These are phyloP conservation scores for Corymbia calophylla DNA, from an alignment of 441 rosid species.

Conservation along the genomic window DNA sequence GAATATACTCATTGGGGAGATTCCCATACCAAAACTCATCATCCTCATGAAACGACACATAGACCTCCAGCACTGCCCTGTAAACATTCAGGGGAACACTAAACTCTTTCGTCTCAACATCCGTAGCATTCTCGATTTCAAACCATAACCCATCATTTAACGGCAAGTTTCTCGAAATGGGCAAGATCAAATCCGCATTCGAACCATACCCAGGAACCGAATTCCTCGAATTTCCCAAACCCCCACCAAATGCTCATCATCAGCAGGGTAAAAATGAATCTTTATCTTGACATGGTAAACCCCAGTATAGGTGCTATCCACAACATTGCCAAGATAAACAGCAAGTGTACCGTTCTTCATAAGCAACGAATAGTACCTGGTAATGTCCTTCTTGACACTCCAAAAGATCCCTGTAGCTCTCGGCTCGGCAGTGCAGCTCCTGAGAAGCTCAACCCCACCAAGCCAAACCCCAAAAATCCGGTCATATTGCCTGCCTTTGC, in stretches of 20 bases:
- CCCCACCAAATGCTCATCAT: neutral
- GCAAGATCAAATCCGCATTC: slow-evolving; percentile 72
- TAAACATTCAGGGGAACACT: slow-evolving; percentile 64
- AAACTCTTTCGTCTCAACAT: slow-evolving; percentile 35
- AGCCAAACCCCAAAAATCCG: slow-evolving; percentile 88
- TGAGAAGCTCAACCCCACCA: slow-evolving; percentile 80
- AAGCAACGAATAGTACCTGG: slow-evolving; percentile 64
- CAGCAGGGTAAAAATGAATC: slow-evolving; percentile 55
- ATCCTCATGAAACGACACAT: slow-evolving; percentile 80
- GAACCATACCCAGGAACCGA: slow-evolving; percentile 20
- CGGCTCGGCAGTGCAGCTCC: slow-evolving; percentile 96
- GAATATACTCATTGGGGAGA: slow-evolving; percentile 58
- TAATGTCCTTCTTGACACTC: slow-evolving; percentile 76
- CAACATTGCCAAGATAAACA: slow-evolving; percentile 56
- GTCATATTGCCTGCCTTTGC: slow-evolving; percentile 71
- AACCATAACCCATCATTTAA: slow-evolving; percentile 82
- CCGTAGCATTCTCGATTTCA: slow-evolving; percentile 44
- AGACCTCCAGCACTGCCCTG: slow-evolving; percentile 86
- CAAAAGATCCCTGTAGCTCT: slow-evolving; percentile 56
- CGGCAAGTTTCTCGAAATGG: slow-evolving; percentile 58
- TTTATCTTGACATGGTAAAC: slow-evolving; percentile 64
- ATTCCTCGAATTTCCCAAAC: neutral
- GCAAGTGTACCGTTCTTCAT: slow-evolving; percentile 46
- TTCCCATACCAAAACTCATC: slow-evolving; percentile 88
- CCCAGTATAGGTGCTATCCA: slow-evolving; percentile 68